Evolutionary conservation across 2,329 filamentous ascomycete species (phyloP), one percentile per base, ranked within the genome.

Genomic region (Hymenoscyphus salicellus): DNA sequence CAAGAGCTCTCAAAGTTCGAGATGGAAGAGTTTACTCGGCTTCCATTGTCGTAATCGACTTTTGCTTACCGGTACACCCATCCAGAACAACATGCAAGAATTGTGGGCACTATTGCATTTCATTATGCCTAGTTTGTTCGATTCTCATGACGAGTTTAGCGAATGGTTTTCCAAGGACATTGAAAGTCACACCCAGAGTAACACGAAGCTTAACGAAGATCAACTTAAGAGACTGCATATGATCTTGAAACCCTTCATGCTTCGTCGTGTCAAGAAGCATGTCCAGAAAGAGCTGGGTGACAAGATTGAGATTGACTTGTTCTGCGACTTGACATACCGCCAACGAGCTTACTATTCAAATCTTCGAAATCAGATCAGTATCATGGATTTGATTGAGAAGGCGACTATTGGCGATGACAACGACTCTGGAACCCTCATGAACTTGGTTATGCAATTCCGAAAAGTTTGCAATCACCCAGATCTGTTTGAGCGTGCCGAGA

Each of bases 71-170:
- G 95, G 95, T 80, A 99, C 95, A 0, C 95, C 95, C 2, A 98
- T 99, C 70, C 95, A 99, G 78, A 99, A 99, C 81, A 99, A 98
- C 83, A 99, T 99, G 95, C 95, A 98, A 78, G 94, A 99, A 79
- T 80, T 99, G 65, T 99, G 95, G 95, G 95, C 95, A 33, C 80
- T 99, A 70, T 84, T 99, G 23, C 95, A 99, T 83, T 99, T 99
- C 81, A 98, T 98, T 80, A 98, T 99, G 95, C 95, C 95, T n/a
- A 97, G 92, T 55, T 83, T 99, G 60, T 99, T 99, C 78, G 95
- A 95, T 77, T 94, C 90, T 0, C 92, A 95, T 78, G 92, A 96
- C 74, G 92, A 95, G 74, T 96, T 96, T 75, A 94, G 90, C 79
- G 92, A 95, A 72, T 96, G 92, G 92, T 96, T 96, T 77, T 94